A percentile compares a stretch with the other conserved stretches of the same genome.
phyloP scores from a whole-genome alignment of 2,329 filamentous ascomycete species.

The Neophaeococcomyces aloes region DNA sequence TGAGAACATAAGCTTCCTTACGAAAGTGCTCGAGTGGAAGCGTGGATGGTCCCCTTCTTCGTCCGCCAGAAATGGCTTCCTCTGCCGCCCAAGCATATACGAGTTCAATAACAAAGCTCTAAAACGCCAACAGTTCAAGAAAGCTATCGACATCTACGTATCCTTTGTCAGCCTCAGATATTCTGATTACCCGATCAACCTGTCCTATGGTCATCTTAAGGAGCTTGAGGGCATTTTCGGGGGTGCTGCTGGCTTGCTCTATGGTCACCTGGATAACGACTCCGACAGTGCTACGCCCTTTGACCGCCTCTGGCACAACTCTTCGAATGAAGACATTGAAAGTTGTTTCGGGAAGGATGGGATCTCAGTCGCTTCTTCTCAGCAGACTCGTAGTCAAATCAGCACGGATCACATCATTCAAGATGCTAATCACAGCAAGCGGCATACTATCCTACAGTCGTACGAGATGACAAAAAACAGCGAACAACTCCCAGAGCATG shows the following conservation, averaged over 20 bases:
- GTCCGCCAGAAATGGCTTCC: slow-evolving; percentile 8
- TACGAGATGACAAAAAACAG: slow-evolving; percentile 20
- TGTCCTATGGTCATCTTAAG: slow-evolving; percentile 47
- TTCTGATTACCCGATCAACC: slow-evolving; percentile 57
- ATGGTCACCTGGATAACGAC: slow-evolving; percentile 30
- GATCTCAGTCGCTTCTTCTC: slow-evolving; percentile 11
- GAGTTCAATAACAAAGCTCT: slow-evolving; percentile 20
- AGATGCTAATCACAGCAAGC: slow-evolving; percentile 1
- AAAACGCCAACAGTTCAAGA: slow-evolving; percentile 45
- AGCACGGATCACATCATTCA: slow-evolving; percentile 11
- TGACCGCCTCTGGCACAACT: slow-evolving; percentile 21
- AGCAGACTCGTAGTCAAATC: neutral
- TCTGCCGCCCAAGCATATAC: slow-evolving; percentile 10
- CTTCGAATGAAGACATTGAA: slow-evolving; percentile 19
- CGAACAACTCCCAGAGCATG: slow-evolving; percentile 26
- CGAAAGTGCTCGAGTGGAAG: slow-evolving; percentile 49
- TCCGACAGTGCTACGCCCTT: slow-evolving; percentile 34
- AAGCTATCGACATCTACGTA: slow-evolving; percentile 51
- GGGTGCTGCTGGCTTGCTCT: slow-evolving; percentile 31
- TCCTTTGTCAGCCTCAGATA: slow-evolving; percentile 50
- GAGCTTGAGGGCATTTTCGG: slow-evolving; percentile 47
- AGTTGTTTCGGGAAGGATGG: slow-evolving; percentile 14
- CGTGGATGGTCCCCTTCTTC: slow-evolving; percentile 23
- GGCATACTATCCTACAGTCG: slow-evolving; percentile 9
- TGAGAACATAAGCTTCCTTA: slow-evolving; percentile 60